Evolutionary conservation across 1,284 basidiomycete species (phyloP).

Genomic region (Cerrena zonata): DNA sequence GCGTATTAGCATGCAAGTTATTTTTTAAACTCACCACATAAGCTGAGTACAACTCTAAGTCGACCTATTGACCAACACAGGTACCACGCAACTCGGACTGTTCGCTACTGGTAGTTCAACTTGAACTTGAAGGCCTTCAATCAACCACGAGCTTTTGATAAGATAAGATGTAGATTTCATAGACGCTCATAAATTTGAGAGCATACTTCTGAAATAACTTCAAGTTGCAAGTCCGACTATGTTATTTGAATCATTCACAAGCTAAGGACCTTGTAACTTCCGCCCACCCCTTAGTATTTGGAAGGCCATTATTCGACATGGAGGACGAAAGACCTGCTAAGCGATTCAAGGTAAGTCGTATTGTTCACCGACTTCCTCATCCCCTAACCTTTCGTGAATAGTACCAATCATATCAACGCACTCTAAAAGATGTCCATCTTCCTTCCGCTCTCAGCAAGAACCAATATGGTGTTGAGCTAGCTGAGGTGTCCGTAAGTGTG

Average conservation of each 20-base stretch:
- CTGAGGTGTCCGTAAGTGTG: slow-evolving; percentile 29
- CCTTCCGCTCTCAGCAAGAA: slow-evolving; percentile 57
- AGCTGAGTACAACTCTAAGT: no score
- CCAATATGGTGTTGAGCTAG: slow-evolving; percentile 55
- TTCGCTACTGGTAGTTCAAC: no score
- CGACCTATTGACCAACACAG: no score
- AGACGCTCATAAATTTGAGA: background rate
- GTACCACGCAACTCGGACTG: no score
- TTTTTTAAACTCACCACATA: no score
- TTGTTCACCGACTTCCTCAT: background rate
- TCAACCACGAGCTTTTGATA: no score
- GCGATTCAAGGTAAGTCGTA: slow-evolving; percentile 31
- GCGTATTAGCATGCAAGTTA: no score
- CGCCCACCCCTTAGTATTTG: background rate
- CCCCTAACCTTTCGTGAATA: slow-evolving; percentile 25
- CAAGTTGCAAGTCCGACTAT: background rate
- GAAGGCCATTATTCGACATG: background rate
- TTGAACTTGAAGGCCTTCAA: no score
- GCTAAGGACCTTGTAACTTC: no score
- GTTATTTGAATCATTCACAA: no score
- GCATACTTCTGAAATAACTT: background rate
- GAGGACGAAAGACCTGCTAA: slow-evolving; percentile 29
- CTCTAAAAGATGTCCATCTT: slow-evolving; percentile 65
- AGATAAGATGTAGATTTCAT: background rate
- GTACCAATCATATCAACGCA: slow-evolving; percentile 69